A percentile compares a stretch with the other conserved stretches of the same genome.
These are phyloP conservation scores for Apiotrichum gamsii DNA, from an alignment of 1,284 basidiomycete species.

Conservation along the genomic window DNA sequence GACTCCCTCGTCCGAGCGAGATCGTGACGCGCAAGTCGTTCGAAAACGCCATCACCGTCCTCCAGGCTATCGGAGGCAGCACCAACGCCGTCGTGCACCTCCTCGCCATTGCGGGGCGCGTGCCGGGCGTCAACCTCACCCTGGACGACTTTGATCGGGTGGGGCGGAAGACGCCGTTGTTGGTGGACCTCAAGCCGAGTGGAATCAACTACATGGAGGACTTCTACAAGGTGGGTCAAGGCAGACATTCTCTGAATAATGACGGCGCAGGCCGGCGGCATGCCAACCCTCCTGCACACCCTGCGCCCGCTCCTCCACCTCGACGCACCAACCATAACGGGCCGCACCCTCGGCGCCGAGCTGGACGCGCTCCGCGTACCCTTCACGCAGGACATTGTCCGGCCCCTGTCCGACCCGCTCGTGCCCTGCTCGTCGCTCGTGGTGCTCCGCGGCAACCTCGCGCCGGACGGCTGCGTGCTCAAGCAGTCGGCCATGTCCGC, in stretches of 20 bases:
- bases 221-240: conserved; percentile 35
- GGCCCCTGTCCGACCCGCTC: conserved; percentile 32
- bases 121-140: conserved; percentile 42
- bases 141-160: conserved; percentile 48
- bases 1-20: conserved; percentile 39
- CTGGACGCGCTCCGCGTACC: conserved; percentile 21
- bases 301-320: conserved; percentile 33
- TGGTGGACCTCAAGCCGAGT: conserved; percentile 49
- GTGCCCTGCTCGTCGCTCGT: conserved; percentile 29
- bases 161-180: conserved; percentile 44
- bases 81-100: conserved; percentile 50
- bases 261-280: conserved; percentile 43
- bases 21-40: conserved; percentile 47
- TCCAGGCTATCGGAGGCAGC: conserved; percentile 48
- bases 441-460: conserved; percentile 41
- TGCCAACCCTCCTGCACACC: conserved; percentile 37
- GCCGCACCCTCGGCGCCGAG: conserved; percentile 40
- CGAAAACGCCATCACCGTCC: conserved; percentile 49
- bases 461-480: conserved; percentile 36
- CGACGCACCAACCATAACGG: conserved; percentile 41
- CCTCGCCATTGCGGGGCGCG: conserved; percentile 48
- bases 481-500: conserved; percentile 39
- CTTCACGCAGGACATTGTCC: conserved; percentile 36
- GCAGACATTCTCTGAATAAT: neutral
- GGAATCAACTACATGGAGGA: conserved; percentile 50